Conservation (phyloP, 2,329 filamentous ascomycete genomes). For the Rachicladosporium sp. region DNA sequence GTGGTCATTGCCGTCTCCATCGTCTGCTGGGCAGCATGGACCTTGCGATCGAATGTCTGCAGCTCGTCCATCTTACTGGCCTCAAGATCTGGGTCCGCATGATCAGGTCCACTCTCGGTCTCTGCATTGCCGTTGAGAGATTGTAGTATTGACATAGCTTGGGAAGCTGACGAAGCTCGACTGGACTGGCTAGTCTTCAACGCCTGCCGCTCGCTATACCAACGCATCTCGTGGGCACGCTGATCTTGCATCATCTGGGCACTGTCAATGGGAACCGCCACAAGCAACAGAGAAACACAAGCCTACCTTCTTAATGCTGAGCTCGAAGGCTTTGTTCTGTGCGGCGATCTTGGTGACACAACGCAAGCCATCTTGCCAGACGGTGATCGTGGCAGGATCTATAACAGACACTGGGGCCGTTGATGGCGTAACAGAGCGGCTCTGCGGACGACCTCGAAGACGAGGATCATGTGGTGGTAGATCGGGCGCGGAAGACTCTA, state of each 20-base stretch:
- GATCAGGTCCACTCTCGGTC: too few relatives aligned
- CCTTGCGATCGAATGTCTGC: constrained; percentile 47
- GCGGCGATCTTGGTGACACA: constrained; percentile 35
- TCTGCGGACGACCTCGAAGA: constrained; percentile 10
- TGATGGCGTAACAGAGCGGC: constrained; percentile 7
- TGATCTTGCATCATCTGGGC: constrained; percentile 49
- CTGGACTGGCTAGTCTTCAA: constrained; percentile 22
- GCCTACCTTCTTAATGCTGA: constrained; percentile 28
- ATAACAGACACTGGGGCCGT: constrained; percentile 13
- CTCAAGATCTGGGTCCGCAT: constrained; percentile 1
- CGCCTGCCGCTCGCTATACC: constrained; percentile 28
- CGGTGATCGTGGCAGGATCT: constrained; percentile 35
- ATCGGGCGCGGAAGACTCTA: not conserved
- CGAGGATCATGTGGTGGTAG: constrained; percentile 3
- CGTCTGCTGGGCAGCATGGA: constrained; percentile 45
- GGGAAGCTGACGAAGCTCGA: constrained; percentile 15
- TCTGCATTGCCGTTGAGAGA: constrained; percentile 9
- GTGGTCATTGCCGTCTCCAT: constrained; percentile 48
- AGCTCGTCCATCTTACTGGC: constrained; percentile 40
- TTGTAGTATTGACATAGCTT: constrained; percentile 22
- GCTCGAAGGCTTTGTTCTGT: constrained; percentile 31
- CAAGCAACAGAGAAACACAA: constrained; percentile 2
- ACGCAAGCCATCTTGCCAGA: constrained; percentile 36
- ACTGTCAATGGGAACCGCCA: constrained; percentile 13
- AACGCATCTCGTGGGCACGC: constrained; percentile 49